phyloP scores from a whole-genome alignment of 441 rosid species.

The Capsella rubella region DNA sequence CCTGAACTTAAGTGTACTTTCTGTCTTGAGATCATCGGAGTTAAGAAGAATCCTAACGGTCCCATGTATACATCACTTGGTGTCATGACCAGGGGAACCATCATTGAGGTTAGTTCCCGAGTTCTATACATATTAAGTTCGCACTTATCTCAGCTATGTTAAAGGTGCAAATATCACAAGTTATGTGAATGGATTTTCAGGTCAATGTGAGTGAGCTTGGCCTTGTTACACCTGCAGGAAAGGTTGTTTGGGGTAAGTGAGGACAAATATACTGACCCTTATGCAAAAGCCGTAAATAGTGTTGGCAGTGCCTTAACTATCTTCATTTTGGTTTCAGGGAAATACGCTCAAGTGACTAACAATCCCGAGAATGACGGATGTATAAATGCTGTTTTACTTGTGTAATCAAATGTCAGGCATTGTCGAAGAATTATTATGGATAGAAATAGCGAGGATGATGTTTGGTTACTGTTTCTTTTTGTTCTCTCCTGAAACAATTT shows the following conservation, averaged over 20 bases:
- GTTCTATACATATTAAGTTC: background rate
- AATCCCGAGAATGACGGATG: conserved; percentile 96
- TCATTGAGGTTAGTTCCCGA: conserved; percentile 71
- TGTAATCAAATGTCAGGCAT: conserved; percentile 48
- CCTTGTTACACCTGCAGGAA: conserved; percentile 92
- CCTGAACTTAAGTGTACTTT: conserved; percentile 93
- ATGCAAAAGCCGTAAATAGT: background rate
- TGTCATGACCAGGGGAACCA: conserved; percentile 91
- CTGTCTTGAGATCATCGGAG: conserved; percentile 86
- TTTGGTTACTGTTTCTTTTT: background rate
- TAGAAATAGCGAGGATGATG: conserved; percentile 10
- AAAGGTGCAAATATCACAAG: background rate
- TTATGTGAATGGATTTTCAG: conserved; percentile 46
- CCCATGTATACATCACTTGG: conserved; percentile 96
- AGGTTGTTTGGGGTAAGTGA: conserved; percentile 93
- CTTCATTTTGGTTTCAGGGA: conserved; percentile 61
- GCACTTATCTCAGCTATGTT: background rate
- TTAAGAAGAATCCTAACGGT: conserved; percentile 95
- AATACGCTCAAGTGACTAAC: conserved; percentile 93
- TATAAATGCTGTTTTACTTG: conserved; percentile 88
- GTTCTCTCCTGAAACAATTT: conserved; percentile 18
- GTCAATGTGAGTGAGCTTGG: conserved; percentile 96
- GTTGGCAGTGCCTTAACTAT: background rate
- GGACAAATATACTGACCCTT: background rate
- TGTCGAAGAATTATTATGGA: background rate